These are phyloP conservation scores for Clonostachys byssicola DNA, from an alignment of 2,329 filamentous ascomycete species.

Conservation along the genomic window DNA sequence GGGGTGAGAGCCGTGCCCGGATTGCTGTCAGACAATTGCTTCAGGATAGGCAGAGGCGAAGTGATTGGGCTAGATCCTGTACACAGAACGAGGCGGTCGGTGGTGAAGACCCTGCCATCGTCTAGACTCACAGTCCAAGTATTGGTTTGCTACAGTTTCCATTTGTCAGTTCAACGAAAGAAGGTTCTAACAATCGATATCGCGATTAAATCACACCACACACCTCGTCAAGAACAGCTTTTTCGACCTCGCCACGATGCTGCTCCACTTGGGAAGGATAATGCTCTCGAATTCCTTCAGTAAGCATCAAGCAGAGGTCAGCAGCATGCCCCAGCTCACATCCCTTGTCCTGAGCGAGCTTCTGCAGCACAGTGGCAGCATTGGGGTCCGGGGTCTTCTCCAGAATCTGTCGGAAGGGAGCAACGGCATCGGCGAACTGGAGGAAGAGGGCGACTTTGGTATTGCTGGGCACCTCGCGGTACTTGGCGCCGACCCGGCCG, in stretches of 20 bases:
- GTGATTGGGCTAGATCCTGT: constrained; percentile 31
- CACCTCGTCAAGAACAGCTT: no score
- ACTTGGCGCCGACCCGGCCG: constrained; percentile 46
- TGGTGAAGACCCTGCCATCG: constrained; percentile 23
- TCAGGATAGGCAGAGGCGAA: constrained; percentile 49
- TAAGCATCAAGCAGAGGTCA: constrained; percentile 43
- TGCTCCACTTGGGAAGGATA: background rate
- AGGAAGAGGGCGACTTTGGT: constrained; percentile 58
- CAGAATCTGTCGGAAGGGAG: constrained; percentile 47
- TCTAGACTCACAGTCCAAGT: constrained; percentile 9
- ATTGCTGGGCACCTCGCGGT: constrained; percentile 58
- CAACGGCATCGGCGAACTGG: constrained; percentile 47
- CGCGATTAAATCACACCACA: no score
- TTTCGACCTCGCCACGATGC: background rate
- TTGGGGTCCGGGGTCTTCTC: constrained; percentile 43
- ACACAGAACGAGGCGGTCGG: constrained; percentile 13
- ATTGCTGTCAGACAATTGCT: constrained; percentile 6
- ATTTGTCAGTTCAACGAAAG: no score
- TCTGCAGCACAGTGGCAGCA: constrained; percentile 46
- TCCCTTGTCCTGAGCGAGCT: constrained; percentile 50
- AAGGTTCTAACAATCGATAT: no score
- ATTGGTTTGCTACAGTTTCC: no score
- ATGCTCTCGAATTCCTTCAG: constrained; percentile 21
- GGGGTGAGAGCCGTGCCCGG: constrained; percentile 2
- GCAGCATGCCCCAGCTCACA: constrained; percentile 54